Base-by-base conservation (phyloP, 441 rosid genomes). In the Adansonia madagascariensis region DNA sequence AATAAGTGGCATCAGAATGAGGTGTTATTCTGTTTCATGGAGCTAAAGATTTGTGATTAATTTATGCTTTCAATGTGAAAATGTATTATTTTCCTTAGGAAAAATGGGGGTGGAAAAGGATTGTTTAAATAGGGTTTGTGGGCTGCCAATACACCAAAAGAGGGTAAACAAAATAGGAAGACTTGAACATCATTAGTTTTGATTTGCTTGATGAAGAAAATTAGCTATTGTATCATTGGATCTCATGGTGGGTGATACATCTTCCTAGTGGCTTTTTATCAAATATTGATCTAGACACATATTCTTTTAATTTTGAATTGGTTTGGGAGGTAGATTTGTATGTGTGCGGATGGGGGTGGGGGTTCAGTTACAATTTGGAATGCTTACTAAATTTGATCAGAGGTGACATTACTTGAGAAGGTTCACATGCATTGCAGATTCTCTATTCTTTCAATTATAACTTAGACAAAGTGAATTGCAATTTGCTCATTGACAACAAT, bases 201-300 rank as follows among this genome's bases (percentile, higher is more conserved):
- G 39, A 49, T 70, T 70, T 50, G 50, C 20, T 70, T 70, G 44
- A 14, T 67, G 72, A 70, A 52, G 60, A 47, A 18, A 7, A 52
- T 52, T 24, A 0, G 14, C 12, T 35, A 35, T 35, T 35, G 39
- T 35, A 35, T 3, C 4, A 2, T 49, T 12, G 43, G 20, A 50
- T 27, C 41, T 24, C 50, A 46, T 24, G 43, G 39, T 24, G 11
- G 3, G 60, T 1, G 1, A 8, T 20, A 8, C 15, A 43, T n/a
- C 27, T 65, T 65, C 6, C 2, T 22, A 69, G 35, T 47, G 11
- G 39, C 49, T 49, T 43, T 69, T 9, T 69, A 14, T 20, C 6
- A 12, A 46, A 22, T 62, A 35, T 46, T 73, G 55, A 41, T 73
- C 35, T 41, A 43, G 49, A 43, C 46, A 46, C 50, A 41, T 65